Percentiles rank a stretch among this genome's conserved stretches.
Evolutionary conservation across 2,329 filamentous ascomycete species (phyloP).

Genomic region (Diaporthe longicolla): DNA sequence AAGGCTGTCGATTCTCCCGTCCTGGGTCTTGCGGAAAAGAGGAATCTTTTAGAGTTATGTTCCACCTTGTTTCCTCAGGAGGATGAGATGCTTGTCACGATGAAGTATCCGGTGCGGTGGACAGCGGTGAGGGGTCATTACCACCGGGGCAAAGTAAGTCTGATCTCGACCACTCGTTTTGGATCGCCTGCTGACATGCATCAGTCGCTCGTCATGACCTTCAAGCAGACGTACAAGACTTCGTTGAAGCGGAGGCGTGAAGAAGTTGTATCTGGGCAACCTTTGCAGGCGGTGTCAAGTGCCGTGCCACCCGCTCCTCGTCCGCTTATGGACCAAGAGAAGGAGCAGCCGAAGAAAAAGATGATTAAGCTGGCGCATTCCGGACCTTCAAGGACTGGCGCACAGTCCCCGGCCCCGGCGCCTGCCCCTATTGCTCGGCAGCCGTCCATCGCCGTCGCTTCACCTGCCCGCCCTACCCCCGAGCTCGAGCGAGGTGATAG

Average conservation of each 20-base stretch:
- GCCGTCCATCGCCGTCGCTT: slow-evolving; percentile 41
- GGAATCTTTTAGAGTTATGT: slow-evolving; percentile 66
- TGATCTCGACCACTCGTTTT: neutral
- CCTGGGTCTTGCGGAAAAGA: slow-evolving; percentile 63
- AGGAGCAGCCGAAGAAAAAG: slow-evolving; percentile 51
- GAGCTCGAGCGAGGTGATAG: slow-evolving; percentile 37
- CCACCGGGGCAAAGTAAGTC: slow-evolving; percentile 38
- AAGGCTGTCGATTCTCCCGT: slow-evolving; percentile 62
- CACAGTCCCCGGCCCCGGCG: slow-evolving; percentile 29
- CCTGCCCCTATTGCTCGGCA: slow-evolving; percentile 29
- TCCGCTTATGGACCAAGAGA: slow-evolving; percentile 43
- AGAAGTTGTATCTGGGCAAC: slow-evolving; percentile 45
- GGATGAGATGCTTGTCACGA: slow-evolving; percentile 59
- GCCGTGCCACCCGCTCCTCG: neutral
- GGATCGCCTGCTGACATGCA: slow-evolving; percentile 26
- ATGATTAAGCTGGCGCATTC: slow-evolving; percentile 47
- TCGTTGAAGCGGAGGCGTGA: slow-evolving; percentile 64
- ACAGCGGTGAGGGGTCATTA: slow-evolving; percentile 47
- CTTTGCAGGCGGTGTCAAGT: slow-evolving; percentile 1
- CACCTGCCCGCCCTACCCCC: slow-evolving; percentile 25
- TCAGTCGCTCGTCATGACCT: slow-evolving; percentile 43
- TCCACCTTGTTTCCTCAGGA: slow-evolving; percentile 65
- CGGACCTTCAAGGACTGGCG: slow-evolving; percentile 30
- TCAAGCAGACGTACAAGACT: slow-evolving; percentile 45
- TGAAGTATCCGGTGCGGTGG: slow-evolving; percentile 64